Percentiles rank a stretch among this genome's conserved stretches.
phyloP scores from a whole-genome alignment of 2,329 filamentous ascomycete genomes.

The Cladophialophora immunda region DNA sequence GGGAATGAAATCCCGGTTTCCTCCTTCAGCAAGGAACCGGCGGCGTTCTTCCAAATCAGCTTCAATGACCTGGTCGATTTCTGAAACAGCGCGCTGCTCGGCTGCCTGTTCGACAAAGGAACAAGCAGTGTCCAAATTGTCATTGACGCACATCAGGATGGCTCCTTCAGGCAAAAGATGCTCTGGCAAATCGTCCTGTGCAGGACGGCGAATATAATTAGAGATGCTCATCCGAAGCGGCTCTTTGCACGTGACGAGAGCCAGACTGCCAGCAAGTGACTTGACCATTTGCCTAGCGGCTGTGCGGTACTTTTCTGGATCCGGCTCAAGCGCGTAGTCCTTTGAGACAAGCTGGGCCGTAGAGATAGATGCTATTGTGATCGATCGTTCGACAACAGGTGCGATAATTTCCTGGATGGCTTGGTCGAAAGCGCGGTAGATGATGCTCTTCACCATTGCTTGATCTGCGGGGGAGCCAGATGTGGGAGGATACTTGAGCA shows the following conservation, averaged over 20 bases:
- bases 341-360: conserved; percentile 95
- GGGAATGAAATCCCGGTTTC: conserved; percentile 37
- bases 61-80: conserved; percentile 94
- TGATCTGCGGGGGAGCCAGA: conserved; percentile 80
- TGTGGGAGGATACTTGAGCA: conserved; percentile 80
- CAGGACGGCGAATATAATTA: conserved; percentile 91
- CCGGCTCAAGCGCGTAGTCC: conserved; percentile 92
- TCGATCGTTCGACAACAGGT: conserved; percentile 94
- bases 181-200: conserved; percentile 56
- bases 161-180: conserved; percentile 89
- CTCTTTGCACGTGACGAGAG: conserved; percentile 97
- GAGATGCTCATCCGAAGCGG: conserved; percentile 95
- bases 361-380: conserved; percentile 96
- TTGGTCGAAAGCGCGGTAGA: conserved; percentile 83
- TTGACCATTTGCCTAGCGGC: conserved; percentile 95
- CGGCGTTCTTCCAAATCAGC: conserved; percentile 79
- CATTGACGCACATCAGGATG: conserved; percentile 98
- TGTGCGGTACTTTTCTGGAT: conserved; percentile 84
- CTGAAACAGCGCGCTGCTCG: conserved; percentile 88
- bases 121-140: conserved; percentile 93
- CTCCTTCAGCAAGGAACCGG: conserved; percentile 73
- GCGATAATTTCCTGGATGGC: conserved; percentile 97
- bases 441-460: conserved; percentile 73
- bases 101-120: conserved; percentile 94
- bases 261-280: conserved; percentile 89